Base-by-base conservation (phyloP, 306 rosid genomes). In the Rosa chinensis region DNA sequence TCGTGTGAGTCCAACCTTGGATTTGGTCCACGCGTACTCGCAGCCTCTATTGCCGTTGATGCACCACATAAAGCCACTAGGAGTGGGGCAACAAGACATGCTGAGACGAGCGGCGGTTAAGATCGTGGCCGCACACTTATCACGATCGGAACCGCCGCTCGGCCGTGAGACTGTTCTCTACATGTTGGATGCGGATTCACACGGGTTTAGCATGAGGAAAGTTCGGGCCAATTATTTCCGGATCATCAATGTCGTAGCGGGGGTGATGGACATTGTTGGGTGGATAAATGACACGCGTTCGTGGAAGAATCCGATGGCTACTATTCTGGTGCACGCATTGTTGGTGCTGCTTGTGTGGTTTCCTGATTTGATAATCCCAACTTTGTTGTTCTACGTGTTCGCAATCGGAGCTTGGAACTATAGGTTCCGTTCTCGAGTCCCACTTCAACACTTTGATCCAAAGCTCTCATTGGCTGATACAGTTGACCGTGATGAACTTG, bases 41-140 rank as follows among this genome's bases (percentile, higher is more conserved):
- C 97, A 88, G 39, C 89, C 97, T 0, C 61, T 89, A 78, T 61
- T 94, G 59, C 99, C 99, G 28, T 79, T 89, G 77, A 94, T 94
- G 99, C 99, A 94, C 81, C 97, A 91, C 59, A 72, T 88, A 9
- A 91, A 83, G 55, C 97, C 99, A 4, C 80, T 94, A 4, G 97
- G 97, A 18, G 75, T 86, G 28, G 79, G 62, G 10, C 98, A 94
- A 17, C 99, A 91, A 66, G 99, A 94, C 1, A 58, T 70, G 77
- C 23, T 94, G 74, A 79, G 99, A 17, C 85, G 73, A 80, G 84
- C 89, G 0, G 84, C 99, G 2, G 92, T 89, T 64, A 90, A 88
- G 59, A 85, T 86, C 68, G 89, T 92, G 69, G 86, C 93, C 3
- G 87, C 76, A 12, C 92, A 88, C 67, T n/a, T 94, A 76, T 89